These are phyloP conservation scores for Russula ochroleuca DNA, from an alignment of 768 basidiomycete genomes.

Conservation along the genomic window DNA sequence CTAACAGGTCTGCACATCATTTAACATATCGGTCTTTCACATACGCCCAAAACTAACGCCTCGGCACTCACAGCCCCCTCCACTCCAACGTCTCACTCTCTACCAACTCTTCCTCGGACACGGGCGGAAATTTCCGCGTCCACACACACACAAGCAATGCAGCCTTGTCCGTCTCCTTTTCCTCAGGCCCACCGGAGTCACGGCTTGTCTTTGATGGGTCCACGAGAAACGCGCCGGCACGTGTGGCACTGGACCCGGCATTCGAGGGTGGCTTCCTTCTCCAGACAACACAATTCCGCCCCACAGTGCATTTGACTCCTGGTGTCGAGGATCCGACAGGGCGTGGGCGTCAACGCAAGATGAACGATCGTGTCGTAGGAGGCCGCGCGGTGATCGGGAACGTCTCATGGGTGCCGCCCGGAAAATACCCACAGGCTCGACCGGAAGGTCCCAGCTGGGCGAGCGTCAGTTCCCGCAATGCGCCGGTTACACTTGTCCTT, in stretches of 20 bases:
- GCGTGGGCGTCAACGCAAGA: neutral
- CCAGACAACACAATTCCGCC: neutral
- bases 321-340: constrained; percentile 5
- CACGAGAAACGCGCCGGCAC: constrained; percentile 7
- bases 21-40: too few relatives aligned
- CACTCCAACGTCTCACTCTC: neutral
- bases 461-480: constrained; percentile 3
- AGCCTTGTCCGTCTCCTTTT: neutral
- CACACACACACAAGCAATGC: constrained; percentile 11
- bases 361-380: neutral
- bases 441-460: neutral
- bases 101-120: constrained; percentile 7
- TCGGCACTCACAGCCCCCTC: neutral
- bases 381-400: constrained; percentile 4
- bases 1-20: constrained; percentile 2
- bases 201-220: neutral
- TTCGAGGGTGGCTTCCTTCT: constrained; percentile 15
- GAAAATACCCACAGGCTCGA: neutral
- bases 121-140: constrained; percentile 7
- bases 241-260: neutral
- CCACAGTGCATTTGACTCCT: neutral
- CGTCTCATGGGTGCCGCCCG: constrained; percentile 4
- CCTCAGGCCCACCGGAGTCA: constrained; percentile 2
- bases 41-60: neutral
- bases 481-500: constrained; percentile 7